These are phyloP conservation scores for Mollisia scopiformis DNA, from an alignment of 2,329 filamentous ascomycete genomes.

Conservation along the genomic window DNA sequence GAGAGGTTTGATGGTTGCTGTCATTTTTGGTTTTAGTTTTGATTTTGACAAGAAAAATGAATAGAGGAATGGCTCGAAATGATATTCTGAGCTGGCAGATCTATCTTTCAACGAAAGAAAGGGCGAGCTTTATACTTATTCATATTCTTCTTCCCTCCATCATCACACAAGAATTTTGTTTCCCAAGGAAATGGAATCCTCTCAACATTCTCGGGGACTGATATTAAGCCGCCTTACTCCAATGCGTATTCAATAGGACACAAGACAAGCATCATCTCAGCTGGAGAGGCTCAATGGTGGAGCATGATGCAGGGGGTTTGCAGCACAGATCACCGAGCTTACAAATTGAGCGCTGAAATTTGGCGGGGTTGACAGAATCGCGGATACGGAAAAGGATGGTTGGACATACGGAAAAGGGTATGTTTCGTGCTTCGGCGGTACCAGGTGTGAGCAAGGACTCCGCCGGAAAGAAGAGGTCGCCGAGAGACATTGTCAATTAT, in stretches of 20 bases:
- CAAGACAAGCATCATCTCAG: not conserved
- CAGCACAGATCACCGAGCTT: not conserved
- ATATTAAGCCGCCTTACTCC: not conserved
- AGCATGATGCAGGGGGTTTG: not conserved
- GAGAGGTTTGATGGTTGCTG: not conserved
- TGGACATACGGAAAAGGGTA: too few species aligned
- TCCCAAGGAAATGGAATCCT: not conserved
- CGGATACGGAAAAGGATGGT: not conserved
- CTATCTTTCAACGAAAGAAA: not conserved
- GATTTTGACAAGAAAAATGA: not conserved
- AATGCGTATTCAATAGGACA: not conserved
- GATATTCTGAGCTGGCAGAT: not conserved
- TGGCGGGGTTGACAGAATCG: not conserved
- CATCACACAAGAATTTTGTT: not conserved
- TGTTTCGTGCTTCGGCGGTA: too few species aligned
- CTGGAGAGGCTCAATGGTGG: not conserved
- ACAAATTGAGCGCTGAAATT: not conserved
- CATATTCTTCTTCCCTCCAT: too few species aligned
- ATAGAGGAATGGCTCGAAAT: not conserved
- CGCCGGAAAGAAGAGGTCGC: not conserved
- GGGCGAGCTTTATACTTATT: not conserved
- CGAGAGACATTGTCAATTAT: too few species aligned
- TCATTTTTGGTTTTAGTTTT: not conserved
- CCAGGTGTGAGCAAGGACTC: not conserved
- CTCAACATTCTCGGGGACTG: not conserved